These are phyloP conservation scores for Gnetum montanum DNA, from an alignment of 75 land plant species.

Conservation along the genomic window DNA sequence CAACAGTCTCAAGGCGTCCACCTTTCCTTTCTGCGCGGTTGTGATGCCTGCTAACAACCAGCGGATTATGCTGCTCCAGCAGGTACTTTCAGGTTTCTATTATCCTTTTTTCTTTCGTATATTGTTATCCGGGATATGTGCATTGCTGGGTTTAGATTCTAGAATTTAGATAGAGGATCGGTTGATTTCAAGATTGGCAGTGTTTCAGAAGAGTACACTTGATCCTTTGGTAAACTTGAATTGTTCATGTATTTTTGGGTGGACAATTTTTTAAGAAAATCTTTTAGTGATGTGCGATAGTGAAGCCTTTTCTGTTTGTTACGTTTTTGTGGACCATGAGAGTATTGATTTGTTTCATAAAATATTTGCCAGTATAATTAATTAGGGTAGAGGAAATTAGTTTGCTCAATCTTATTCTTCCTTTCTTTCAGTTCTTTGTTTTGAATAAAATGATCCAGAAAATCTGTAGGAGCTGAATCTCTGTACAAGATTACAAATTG, in stretches of 20 bases:
- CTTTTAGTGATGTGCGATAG: no score
- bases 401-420: no score
- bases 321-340: no score
- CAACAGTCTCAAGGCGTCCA: constrained; percentile 93
- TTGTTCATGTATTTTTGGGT: background rate
- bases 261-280: background rate
- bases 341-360: no score
- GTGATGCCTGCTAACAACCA: constrained; percentile 88
- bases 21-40: constrained; percentile 92
- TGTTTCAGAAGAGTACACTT: background rate
- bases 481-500: no score
- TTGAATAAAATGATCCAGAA: no score
- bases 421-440: no score
- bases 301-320: no score
- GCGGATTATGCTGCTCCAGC: constrained; percentile 79
- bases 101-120: background rate
- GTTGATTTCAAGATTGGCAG: background rate
- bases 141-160: background rate
- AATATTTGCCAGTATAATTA: no score
- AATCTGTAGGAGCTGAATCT: no score
- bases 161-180: background rate
- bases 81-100: constrained; percentile 33
- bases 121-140: background rate
- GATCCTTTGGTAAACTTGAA: background rate
- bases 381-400: no score